Evolutionary conservation across 805 yeast genomes (phyloP), one percentile per base, ranked within the genome.

Genomic region (Ogataea trehalophila): DNA sequence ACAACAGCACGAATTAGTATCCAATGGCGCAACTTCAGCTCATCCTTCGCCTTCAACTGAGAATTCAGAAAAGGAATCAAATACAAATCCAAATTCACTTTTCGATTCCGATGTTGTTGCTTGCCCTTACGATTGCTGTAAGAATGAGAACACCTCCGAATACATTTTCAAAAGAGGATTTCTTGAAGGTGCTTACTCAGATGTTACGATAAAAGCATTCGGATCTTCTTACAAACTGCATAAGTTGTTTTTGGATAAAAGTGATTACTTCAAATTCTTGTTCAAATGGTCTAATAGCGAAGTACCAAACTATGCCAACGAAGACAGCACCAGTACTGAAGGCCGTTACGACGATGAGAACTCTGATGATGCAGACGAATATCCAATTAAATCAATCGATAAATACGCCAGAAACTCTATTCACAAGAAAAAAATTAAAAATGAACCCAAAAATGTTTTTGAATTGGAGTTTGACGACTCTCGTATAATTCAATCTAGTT

Each of bases 191-290:
- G 68, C 66, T 2, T 75, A 76, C 47, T 71, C 76, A 1, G 81
- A 77, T 58, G 74, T 77, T 34, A 66, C 74, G 0, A 60, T 79
- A 9, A 57, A 49, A 47, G 82, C 80, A 1, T 79, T 79, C 55
- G 73, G 68, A 3, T 61, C 63, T 22, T 61, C 61, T 15, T 79
- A 77, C 55, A 57, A 56, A n/a, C 58, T 79, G 2, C 84, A 79
- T 51, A 64, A 67, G 50, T 49, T 79, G 39, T 62, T 79, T 11
- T 60, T 79, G 38, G 69, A 68, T 44, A 65, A 75, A 46, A 67
- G 78, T 47, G 76, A 74, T 0, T 79, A 75, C 52, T 79, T 79
- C 55, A 60, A 66, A 16, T 65, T 74, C 4, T 50, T 79, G 41
- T 73, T 79, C 49, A 60, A 68, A 37, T 79, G 83, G 83, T 47